phyloP scores from a whole-genome alignment of 345 rosid species.

The Kandelia obovata region DNA sequence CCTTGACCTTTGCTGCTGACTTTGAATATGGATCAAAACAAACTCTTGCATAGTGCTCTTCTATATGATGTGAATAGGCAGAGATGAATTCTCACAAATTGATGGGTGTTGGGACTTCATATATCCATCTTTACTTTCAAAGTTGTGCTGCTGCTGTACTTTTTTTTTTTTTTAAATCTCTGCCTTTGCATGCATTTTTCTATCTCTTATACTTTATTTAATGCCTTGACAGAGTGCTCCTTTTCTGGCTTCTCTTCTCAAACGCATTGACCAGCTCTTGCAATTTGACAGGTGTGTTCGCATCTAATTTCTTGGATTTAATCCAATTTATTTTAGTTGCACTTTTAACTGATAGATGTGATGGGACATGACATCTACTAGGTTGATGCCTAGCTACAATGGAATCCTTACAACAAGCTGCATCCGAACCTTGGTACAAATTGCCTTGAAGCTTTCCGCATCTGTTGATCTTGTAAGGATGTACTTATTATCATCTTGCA shows the following conservation, averaged over 20 bases:
- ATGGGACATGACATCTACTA: constrained; percentile 25
- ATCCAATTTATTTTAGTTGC: not conserved
- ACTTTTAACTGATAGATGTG: constrained; percentile 10
- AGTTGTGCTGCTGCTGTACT: too few species aligned
- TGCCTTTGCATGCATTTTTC: constrained; percentile 6
- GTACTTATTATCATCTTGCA: constrained; percentile 4
- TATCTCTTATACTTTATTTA: constrained; percentile 11
- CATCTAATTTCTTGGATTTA: constrained; percentile 16
- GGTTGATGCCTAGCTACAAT: constrained; percentile 95
- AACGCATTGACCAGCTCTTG: constrained; percentile 88
- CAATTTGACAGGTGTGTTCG: constrained; percentile 80
- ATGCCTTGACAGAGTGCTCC: constrained; percentile 60
- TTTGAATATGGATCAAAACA: not conserved
- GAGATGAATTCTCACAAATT: not conserved
- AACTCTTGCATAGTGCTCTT: not conserved
- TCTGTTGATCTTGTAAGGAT: constrained; percentile 67
- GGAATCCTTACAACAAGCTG: constrained; percentile 91
- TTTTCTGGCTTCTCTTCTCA: constrained; percentile 85
- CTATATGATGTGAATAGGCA: too few species aligned
- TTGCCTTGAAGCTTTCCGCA: constrained; percentile 79
- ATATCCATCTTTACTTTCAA: not conserved
- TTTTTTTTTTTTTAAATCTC: too few species aligned
- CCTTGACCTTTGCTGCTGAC: not conserved
- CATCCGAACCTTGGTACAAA: constrained; percentile 78
- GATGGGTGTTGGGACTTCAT: not conserved